Evolutionary conservation across 164 flowering plant genomes (phyloP), one percentile per base, ranked within the genome.

Genomic region (Malania oleifera): DNA sequence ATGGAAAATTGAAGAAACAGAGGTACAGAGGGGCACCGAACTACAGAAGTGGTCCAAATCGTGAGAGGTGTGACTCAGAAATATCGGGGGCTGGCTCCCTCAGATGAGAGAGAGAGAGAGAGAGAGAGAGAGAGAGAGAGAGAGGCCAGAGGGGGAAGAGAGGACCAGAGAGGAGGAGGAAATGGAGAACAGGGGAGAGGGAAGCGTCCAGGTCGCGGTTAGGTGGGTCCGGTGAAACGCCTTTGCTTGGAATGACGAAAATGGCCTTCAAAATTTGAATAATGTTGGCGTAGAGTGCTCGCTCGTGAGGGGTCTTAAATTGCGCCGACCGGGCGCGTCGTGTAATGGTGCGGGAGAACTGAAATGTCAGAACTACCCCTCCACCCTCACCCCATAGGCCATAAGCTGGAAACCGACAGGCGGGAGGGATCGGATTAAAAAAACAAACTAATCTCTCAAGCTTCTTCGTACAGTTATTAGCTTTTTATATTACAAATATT

Each of bases 31-130:
- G 18, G 10, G 39, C 17, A 17, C 11, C 38, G 38, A 34, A 34
- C 11, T 12, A 7, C 8, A 19, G 48, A 29, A 29, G 66, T 54
- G 44, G 59, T 34, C 24, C 22, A 19, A 52, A 24, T 62, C 53
- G 59, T 62, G 59, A 14, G 20, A 26, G 35, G 39, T 37, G 59
- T 46, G 59, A 62, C 22, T 44, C 58, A 52, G 58, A 62, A 12
- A 52, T 43, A 27, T 29, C 52, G 28, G 44, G 14, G 44, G 8
- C 17, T 40, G 14, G 14, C 17, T 40, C 5, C 13, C 17, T 14
- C 35, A 9, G 9, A 15, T 40, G 50, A 1, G 26, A 4, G 25
- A 20, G 50, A 46, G 50, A 46, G 50, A 46, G 50, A 46, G 50
- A 7, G 50, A 20, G 50, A 20, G 50, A 43, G 46, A 43, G 46